Conservation (phyloP, 345 rosid species). For the Heritiera littoralis region DNA sequence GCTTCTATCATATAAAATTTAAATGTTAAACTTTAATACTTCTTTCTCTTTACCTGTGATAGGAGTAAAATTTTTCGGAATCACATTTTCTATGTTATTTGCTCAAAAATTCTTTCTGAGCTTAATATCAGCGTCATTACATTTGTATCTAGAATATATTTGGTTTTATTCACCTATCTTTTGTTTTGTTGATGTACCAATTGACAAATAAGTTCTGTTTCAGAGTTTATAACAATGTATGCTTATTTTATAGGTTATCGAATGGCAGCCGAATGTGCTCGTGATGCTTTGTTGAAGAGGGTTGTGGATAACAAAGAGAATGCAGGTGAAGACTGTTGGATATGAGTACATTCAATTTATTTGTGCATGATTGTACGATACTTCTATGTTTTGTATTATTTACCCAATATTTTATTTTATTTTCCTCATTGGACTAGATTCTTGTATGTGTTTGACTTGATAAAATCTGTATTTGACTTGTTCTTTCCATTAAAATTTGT, state of each 20-base stretch:
- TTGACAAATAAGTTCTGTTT: conserved; percentile 4
- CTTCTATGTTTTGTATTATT: not conserved
- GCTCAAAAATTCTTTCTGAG: not conserved
- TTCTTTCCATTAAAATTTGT: not conserved
- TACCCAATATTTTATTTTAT: not conserved
- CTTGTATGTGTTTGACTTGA: not conserved
- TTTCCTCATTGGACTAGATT: not conserved
- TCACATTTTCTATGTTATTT: not conserved
- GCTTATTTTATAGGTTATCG: conserved; percentile 62
- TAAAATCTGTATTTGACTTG: not conserved
- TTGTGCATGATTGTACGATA: not conserved
- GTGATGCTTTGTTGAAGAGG: conserved; percentile 63
- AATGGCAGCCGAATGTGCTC: conserved; percentile 98
- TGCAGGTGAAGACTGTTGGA: conserved; percentile 49
- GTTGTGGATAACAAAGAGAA: conserved; percentile 78
- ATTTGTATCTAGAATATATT: not conserved
- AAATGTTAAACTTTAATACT: not conserved
- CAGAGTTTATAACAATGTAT: not conserved
- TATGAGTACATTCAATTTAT: not conserved
- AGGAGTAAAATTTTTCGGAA: not conserved
- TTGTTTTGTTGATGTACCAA: conserved; percentile 1
- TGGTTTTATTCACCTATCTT: not conserved
- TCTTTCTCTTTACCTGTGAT: not conserved
- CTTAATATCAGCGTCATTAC: not conserved
- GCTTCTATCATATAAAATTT: not conserved